phyloP scores from a whole-genome alignment of 768 basidiomycete genomes.

The Asterophora lycoperdoides region DNA sequence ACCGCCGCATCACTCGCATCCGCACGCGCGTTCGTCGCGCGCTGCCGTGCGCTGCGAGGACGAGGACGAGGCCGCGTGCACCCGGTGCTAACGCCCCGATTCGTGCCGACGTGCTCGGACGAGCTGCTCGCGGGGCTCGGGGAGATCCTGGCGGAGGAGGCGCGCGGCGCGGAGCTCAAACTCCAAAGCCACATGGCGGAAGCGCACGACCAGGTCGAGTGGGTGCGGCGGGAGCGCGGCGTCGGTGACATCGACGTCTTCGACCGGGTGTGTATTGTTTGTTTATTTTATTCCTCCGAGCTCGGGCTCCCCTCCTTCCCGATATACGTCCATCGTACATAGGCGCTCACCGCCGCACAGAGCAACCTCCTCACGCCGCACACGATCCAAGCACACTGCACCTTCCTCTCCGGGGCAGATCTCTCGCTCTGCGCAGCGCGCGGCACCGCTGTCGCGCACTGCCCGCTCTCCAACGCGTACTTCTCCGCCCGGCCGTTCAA shows the following conservation, averaged over 20 bases:
- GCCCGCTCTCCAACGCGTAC: constrained; percentile 86
- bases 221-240: constrained; percentile 57
- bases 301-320: background rate
- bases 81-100: constrained; percentile 85
- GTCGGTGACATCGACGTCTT: constrained; percentile 75
- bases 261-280: constrained; percentile 46
- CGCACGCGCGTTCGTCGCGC: constrained; percentile 52
- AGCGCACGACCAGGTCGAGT: constrained; percentile 68
- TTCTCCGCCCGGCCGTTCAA: constrained; percentile 72
- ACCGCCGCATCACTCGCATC: constrained; percentile 43
- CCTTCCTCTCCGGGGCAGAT: too few species aligned
- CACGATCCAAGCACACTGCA: constrained; percentile 87
- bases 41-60: constrained; percentile 41
- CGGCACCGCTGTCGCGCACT: constrained; percentile 74
- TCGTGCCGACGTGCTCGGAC: constrained; percentile 84
- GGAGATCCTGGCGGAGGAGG: constrained; percentile 37
- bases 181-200: constrained; percentile 86
- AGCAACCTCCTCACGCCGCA: constrained; percentile 53
- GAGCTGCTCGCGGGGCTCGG: constrained; percentile 63
- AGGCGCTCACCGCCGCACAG: too few species aligned
- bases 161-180: constrained; percentile 32
- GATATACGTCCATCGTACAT: constrained; percentile 4
- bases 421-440: constrained; percentile 35
- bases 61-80: constrained; percentile 62
- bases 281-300: too few species aligned